Evolutionary conservation across 2,329 filamentous ascomycete species (phyloP).

Genomic region (Hyphodiscus sp.): DNA sequence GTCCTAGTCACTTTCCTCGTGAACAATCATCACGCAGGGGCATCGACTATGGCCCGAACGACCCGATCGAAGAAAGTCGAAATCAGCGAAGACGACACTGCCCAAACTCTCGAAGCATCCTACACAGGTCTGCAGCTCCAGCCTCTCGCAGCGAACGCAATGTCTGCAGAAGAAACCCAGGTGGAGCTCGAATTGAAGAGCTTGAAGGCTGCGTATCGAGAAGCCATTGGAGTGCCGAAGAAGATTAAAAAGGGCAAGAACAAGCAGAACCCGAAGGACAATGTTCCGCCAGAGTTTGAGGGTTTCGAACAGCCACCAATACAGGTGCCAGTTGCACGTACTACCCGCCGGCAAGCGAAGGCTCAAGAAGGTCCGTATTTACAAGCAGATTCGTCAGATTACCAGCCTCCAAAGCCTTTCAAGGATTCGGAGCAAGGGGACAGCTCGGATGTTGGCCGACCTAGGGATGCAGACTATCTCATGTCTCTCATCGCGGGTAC

Average conservation of each 20-base stretch:
- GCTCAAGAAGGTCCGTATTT: constrained; percentile 29
- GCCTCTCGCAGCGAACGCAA: constrained; percentile 15
- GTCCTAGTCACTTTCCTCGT: background rate
- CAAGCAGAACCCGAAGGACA: constrained; percentile 18
- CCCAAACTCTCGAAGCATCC: constrained; percentile 13
- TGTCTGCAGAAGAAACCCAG: constrained; percentile 17
- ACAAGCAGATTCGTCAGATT: background rate
- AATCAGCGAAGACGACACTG: constrained; percentile 25
- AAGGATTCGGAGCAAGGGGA: background rate
- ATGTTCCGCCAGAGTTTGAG: constrained; percentile 9
- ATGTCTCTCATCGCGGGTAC: constrained; percentile 9
- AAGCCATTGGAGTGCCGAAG: constrained; percentile 25
- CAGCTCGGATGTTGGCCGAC: background rate
- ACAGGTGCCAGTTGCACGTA: constrained; percentile 12
- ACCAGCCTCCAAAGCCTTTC: background rate
- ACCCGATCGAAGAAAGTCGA: constrained; percentile 27
- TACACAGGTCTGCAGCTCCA: constrained; percentile 10
- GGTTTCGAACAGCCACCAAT: background rate
- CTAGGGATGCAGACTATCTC: constrained; percentile 1
- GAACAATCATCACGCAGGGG: background rate
- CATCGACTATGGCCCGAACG: constrained; percentile 26
- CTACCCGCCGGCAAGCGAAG: constrained; percentile 25
- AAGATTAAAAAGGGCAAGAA: constrained; percentile 21
- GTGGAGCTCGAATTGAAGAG: constrained; percentile 24
- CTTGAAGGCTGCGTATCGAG: constrained; percentile 30